Evolutionary conservation across 768 basidiomycete genomes (phyloP).

Genomic region (Agaricus blazei): DNA sequence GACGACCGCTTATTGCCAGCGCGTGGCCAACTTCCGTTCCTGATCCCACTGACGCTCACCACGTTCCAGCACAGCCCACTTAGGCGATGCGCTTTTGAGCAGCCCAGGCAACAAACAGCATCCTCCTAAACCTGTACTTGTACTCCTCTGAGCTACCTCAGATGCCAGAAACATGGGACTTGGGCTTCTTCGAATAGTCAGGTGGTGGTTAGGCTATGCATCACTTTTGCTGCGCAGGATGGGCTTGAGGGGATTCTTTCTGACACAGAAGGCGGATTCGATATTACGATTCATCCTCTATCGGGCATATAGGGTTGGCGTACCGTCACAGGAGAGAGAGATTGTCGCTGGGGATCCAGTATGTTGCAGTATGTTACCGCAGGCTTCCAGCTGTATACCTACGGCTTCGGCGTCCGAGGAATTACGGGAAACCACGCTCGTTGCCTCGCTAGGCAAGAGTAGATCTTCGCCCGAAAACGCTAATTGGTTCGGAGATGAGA

Average conservation of each 20-base stretch:
- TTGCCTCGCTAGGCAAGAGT: neutral
- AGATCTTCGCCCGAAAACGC: neutral
- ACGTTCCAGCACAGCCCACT: too few relatives aligned
- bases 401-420: neutral
- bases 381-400: neutral
- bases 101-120: too few relatives aligned
- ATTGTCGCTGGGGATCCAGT: neutral
- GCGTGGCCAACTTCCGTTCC: too few relatives aligned
- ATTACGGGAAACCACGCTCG: neutral
- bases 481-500: neutral
- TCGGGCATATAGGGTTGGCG: neutral
- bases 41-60: too few relatives aligned
- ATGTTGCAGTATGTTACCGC: neutral
- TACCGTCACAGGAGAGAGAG: neutral
- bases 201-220: neutral
- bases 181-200: neutral
- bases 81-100: too few relatives aligned
- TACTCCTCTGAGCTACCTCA: too few relatives aligned
- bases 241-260: neutral
- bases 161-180: neutral
- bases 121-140: too few relatives aligned
- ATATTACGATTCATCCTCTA: neutral
- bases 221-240: neutral
- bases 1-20: too few relatives aligned
- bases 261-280: neutral